A percentile compares a stretch with the other conserved stretches of the same genome.
These are phyloP conservation scores for Scenedesmus sp. DNA, from an alignment of 163 green algal species.

Conservation along the genomic window DNA sequence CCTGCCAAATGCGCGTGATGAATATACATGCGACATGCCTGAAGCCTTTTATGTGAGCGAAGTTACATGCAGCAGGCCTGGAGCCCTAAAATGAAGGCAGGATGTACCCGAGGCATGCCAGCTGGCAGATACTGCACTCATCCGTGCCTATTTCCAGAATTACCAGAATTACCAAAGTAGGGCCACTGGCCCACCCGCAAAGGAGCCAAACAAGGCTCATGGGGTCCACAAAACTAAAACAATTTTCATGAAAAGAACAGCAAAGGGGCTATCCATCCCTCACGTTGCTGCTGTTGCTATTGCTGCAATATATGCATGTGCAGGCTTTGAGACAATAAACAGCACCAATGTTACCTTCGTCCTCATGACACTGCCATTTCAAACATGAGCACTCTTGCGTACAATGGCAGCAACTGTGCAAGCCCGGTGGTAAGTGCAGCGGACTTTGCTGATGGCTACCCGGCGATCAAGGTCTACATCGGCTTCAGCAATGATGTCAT, in stretches of 20 bases:
- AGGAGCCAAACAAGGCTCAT: too few species aligned
- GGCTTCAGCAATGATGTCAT: background rate
- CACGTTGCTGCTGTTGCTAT: background rate
- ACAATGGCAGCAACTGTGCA: background rate
- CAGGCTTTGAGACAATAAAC: background rate
- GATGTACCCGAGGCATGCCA: background rate
- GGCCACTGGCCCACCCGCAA: too few species aligned
- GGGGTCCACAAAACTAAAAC: too few species aligned
- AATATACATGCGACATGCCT: too few species aligned
- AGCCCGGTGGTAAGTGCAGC: background rate
- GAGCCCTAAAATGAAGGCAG: too few species aligned
- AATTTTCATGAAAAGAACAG: too few species aligned
- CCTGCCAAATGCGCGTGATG: background rate
- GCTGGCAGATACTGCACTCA: too few species aligned
- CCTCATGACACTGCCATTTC: constrained; percentile 5
- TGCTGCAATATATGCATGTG: background rate
- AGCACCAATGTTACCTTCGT: constrained; percentile 30
- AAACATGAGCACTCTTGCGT: background rate
- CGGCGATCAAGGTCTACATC: constrained; percentile 10
- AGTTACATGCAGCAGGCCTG: too few species aligned
- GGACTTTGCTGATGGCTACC: background rate
- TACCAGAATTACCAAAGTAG: too few species aligned
- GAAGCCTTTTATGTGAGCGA: too few species aligned
- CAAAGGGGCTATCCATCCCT: too few species aligned
- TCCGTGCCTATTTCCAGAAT: too few species aligned